Base-by-base conservation (phyloP, 805 yeast genomes). In the Wickerhamiella occidentalis region DNA sequence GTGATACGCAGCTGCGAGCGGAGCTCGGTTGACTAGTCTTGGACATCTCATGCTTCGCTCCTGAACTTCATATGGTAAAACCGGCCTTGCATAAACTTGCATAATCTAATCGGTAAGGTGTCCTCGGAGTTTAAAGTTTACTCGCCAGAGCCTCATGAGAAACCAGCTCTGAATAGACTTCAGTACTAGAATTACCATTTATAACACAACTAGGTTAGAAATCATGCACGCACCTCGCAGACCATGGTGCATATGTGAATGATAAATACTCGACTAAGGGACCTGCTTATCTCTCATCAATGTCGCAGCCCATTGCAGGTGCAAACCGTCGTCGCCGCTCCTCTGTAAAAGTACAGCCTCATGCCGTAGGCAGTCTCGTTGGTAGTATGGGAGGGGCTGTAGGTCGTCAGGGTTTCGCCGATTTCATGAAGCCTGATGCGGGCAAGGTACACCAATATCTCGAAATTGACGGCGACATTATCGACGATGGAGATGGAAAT, bases 391-490 rank as follows among this genome's bases (percentile, higher is more conserved):
- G 54, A 25, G 63, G 59, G 18, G 59, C 63, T 11, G 53, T 56
- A 3, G 63, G 63, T 19, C 54, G 63, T 25, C 55, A 50, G 26
- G 57, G 60, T 3, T 50, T 56, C 44, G 55, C 55, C 13, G 58
- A 56, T 35, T 43, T 52, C 12, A 51, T 58, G 44, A 22, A 36
- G 26, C 37, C 51, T 9, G 17, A 19, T 12, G 42, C 47, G 7
- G 18, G 22, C 43, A 29, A 30, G 23, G 46, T 51, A 15, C 26
- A 37, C 37, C 25, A 28, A 7, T 15, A 30, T 28, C 40, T 48
- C n/a, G 47, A 48, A 23, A 40, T 42, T 15, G 51, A 48, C 33
- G 45, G 48, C 30, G 49, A 42, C n/a, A 43, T 45, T 9, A 49
- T 50, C 9, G 53, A 40, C 15, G 59, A 55, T 18, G 56, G 53